These are phyloP conservation scores for Cystobasidiopsis lactophilus DNA, from an alignment of 768 basidiomycete genomes.

Conservation along the genomic window DNA sequence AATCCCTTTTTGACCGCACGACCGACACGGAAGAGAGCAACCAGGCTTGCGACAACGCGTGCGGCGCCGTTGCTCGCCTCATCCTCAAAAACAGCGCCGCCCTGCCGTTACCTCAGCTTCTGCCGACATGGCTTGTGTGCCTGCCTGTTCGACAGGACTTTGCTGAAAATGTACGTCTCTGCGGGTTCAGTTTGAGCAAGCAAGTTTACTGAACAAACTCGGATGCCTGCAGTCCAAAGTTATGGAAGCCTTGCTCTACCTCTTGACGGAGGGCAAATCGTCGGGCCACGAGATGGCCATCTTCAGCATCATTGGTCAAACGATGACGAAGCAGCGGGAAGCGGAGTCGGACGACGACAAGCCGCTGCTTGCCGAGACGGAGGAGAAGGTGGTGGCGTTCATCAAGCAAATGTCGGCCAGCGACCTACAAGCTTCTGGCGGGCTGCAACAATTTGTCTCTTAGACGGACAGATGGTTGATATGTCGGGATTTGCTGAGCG, in stretches of 20 bases:
- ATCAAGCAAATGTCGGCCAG: background rate
- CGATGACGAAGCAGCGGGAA: background rate
- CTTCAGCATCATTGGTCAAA: background rate
- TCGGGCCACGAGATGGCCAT: background rate
- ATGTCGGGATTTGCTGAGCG: too few species aligned
- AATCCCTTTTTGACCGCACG: conserved; percentile 48
- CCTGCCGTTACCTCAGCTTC: conserved; percentile 57
- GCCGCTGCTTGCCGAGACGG: background rate
- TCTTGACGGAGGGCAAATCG: background rate
- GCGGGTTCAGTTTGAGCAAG: too few species aligned
- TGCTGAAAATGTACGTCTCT: background rate
- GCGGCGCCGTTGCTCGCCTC: conserved; percentile 72
- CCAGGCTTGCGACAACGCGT: conserved; percentile 91
- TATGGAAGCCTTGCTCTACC: background rate
- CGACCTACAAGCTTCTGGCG: background rate
- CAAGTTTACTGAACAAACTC: background rate
- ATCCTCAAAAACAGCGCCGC: conserved; percentile 55
- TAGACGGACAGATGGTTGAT: background rate
- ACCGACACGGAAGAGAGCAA: conserved; percentile 43
- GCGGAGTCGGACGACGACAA: background rate
- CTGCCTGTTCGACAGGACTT: background rate
- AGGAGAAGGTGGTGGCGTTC: background rate
- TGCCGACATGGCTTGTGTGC: background rate
- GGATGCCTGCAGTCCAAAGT: background rate
- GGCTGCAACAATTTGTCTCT: background rate